Evolutionary conservation across 2,329 filamentous ascomycete genomes (phyloP), one percentile per base, ranked within the genome.

Genomic region (Laburnicola sp.): DNA sequence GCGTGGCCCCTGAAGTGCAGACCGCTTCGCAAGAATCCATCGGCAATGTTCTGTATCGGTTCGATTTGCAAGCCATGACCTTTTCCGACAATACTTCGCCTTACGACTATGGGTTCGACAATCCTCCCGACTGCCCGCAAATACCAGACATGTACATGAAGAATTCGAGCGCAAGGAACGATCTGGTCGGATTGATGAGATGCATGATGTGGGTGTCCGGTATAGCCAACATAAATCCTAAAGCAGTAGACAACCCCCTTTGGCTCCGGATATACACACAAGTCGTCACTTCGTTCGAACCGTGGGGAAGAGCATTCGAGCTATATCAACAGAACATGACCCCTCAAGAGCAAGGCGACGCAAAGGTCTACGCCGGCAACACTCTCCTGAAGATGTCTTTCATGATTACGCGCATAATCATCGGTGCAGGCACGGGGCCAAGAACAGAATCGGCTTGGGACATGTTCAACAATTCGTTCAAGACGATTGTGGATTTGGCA

Each of bases 11-110:
- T 27, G 16, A 48, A 3, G 34, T 25, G 6, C 32, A 30, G 2
- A 50, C 45, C 3, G 41, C 53, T 21, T 39, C 47, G 10, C 54
- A 58, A 30, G 59, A 64, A 31, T 51, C 60, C 3, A 60, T 67
- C 25, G 58, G 56, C 2, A 53, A 62, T 35, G 58, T 67, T 2
- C 57, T 69, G 0, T 63, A 61, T 42, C 62, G 64, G 8, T 65
- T 69, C 50, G 63, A 68, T 43, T 45, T 69, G 5, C 64, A 69
- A 45, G 63, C 66, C 23, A 69, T 69, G 64, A 66, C 63, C 2
- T 69, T 68, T 47, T 68, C 66, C 9, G 66, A 69, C 38, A 58
- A 60, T 28, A 39, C 60, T 16, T 64, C 63, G 5, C 59, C 58
- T 6, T 68, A 68, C 51, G 48, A 62, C 5, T 68, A 61, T 43